A percentile compares a stretch with the other conserved stretches of the same genome.
phyloP scores from a whole-genome alignment of 768 basidiomycete genomes.

The Rhodotorula toruloides region DNA sequence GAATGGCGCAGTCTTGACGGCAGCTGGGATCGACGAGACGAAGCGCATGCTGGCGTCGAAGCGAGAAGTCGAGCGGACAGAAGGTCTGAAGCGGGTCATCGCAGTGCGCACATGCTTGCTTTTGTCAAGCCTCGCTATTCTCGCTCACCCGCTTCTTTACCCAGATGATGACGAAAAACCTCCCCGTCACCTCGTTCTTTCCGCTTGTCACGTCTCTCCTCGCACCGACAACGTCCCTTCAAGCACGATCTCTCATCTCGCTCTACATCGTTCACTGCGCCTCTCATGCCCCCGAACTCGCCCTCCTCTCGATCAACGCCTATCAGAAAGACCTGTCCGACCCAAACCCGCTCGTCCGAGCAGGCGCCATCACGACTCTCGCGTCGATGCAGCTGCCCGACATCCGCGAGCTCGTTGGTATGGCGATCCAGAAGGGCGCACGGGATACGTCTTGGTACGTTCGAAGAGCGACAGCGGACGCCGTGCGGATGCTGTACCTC shows the following conservation, averaged over 20 bases:
- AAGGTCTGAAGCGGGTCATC: constrained; percentile 90
- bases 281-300: constrained; percentile 85
- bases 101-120: constrained; percentile 59
- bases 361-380: constrained; percentile 89
- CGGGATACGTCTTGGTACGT: constrained; percentile 91
- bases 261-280: constrained; percentile 95
- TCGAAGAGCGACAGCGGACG: constrained; percentile 82
- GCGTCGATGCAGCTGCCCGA: constrained; percentile 85
- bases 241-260: constrained; percentile 94
- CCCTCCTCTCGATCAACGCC: constrained; percentile 92
- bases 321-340: constrained; percentile 96
- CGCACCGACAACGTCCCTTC: constrained; percentile 73
- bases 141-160: not conserved
- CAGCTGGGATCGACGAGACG: constrained; percentile 79
- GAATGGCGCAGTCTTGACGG: constrained; percentile 48
- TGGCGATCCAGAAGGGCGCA: constrained; percentile 88
- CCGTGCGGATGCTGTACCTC: constrained; percentile 52
- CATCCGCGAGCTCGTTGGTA: constrained; percentile 74
- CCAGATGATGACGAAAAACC: constrained; percentile 85
- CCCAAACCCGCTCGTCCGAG: constrained; percentile 84
- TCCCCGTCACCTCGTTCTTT: constrained; percentile 87
- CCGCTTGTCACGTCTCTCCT: constrained; percentile 94
- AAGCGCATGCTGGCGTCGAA: constrained; percentile 79
- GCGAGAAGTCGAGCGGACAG: constrained; percentile 82
- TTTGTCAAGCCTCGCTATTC: not conserved